These are phyloP conservation scores for Ceratobasidium papillatum DNA, from an alignment of 1,284 basidiomycete species.

Conservation along the genomic window DNA sequence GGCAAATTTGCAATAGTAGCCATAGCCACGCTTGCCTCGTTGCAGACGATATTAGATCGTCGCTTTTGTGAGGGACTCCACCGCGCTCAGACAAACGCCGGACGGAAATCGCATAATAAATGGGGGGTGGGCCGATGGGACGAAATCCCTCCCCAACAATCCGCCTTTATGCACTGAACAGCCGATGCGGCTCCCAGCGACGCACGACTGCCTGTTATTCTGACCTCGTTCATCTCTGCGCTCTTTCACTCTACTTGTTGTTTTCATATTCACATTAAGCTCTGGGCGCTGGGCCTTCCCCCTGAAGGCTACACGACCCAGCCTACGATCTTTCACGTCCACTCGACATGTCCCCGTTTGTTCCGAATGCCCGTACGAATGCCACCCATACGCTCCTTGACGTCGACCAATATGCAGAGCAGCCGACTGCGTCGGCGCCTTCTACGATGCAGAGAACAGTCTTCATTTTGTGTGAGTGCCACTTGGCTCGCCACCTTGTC, in stretches of 20 bases:
- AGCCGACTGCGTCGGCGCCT: background rate
- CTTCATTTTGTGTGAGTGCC: slow-evolving; percentile 29
- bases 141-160: slow-evolving; percentile 1
- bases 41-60: background rate
- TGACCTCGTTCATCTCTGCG: background rate
- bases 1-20: slow-evolving; percentile 35
- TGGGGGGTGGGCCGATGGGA: background rate
- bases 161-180: background rate
- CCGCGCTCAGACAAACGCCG: slow-evolving; percentile 25
- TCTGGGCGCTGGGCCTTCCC: slow-evolving; percentile 14
- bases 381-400: slow-evolving; percentile 25
- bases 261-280: slow-evolving; percentile 17
- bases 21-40: slow-evolving; percentile 10
- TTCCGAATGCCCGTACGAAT: slow-evolving; percentile 6
- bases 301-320: background rate
- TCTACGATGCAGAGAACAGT: background rate
- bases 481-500: background rate
- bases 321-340: slow-evolving; percentile 36
- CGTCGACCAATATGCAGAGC: background rate
- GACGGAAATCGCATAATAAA: slow-evolving; percentile 6
- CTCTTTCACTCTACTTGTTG: slow-evolving; percentile 18
- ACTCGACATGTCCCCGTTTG: slow-evolving; percentile 25
- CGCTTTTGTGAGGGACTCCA: slow-evolving; percentile 33
- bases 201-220: background rate
- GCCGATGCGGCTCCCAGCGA: slow-evolving; percentile 18